A percentile compares a stretch with the other conserved stretches of the same genome.
These are phyloP conservation scores for Rhexocercosporidium sp. DNA, from an alignment of 2,329 filamentous ascomycete genomes.

Conservation along the genomic window DNA sequence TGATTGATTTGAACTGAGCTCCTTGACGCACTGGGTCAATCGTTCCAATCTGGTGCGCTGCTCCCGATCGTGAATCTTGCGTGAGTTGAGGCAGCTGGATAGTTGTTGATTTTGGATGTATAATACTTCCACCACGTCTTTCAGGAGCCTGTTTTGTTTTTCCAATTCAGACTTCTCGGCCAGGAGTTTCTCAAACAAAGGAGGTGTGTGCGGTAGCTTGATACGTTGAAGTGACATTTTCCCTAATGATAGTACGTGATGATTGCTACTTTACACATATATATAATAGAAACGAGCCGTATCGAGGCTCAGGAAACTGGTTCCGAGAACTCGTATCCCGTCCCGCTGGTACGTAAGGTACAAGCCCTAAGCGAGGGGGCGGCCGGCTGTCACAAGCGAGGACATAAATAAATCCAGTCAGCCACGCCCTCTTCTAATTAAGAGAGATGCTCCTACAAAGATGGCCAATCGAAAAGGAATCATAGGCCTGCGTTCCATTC, in stretches of 20 bases:
- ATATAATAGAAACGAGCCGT: background rate
- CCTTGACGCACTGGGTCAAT: background rate
- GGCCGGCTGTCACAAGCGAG: background rate
- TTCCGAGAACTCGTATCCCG: background rate
- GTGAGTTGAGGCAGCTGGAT: background rate
- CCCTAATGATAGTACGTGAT: background rate
- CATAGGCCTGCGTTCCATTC: background rate
- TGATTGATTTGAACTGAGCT: background rate
- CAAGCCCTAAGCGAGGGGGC: background rate
- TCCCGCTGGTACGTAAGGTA: background rate
- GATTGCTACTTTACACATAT: background rate
- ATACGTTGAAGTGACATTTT: background rate
- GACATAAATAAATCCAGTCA: background rate
- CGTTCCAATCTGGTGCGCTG: background rate
- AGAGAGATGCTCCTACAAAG: background rate
- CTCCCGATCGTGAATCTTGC: background rate
- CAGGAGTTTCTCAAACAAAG: background rate
- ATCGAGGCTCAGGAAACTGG: background rate
- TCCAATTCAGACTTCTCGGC: background rate
- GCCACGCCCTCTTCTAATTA: background rate
- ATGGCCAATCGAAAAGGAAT: background rate
- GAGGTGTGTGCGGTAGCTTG: background rate
- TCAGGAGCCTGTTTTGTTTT: background rate
- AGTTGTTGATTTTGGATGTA: background rate
- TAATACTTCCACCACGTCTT: background rate